phyloP scores from a whole-genome alignment of 177 flowering plant species.

The Vitis hybrid region DNA sequence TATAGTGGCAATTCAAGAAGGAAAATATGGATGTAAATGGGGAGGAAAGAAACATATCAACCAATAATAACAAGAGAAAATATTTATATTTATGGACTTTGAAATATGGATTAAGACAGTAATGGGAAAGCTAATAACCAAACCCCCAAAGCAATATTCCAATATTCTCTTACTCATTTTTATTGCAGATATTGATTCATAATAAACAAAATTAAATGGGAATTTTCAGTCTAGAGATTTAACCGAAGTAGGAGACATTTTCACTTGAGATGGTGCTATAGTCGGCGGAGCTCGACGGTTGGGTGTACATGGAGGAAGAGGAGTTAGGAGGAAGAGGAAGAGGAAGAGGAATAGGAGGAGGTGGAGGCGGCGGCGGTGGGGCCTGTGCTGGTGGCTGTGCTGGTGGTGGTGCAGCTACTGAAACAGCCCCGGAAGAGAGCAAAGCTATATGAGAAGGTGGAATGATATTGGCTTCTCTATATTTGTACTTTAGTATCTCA shows the following conservation, averaged over 20 bases:
- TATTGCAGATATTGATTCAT: neutral
- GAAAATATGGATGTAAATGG: neutral
- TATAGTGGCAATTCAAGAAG: neutral
- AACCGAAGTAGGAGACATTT: conserved; percentile 55
- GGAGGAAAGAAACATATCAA: conserved; percentile 11
- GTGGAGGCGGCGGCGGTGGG: conserved; percentile 30
- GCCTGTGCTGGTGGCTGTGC: conserved; percentile 29
- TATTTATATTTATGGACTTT: neutral
- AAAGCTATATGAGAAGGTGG: conserved; percentile 38
- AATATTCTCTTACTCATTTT: neutral
- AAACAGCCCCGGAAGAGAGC: conserved; percentile 41
- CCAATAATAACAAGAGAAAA: conserved; percentile 4
- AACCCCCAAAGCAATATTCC: neutral
- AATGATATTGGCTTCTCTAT: conserved; percentile 42
- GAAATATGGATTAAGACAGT: neutral
- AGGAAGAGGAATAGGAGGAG: conserved; percentile 31
- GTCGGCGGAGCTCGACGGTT: conserved; percentile 37
- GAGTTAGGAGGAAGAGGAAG: conserved; percentile 30
- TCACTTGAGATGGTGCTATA: conserved; percentile 59
- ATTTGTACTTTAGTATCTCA: conserved; percentile 72
- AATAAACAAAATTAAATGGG: conserved; percentile 6
- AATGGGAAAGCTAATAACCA: neutral
- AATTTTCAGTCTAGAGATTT: conserved; percentile 22
- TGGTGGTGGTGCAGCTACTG: conserved; percentile 46
- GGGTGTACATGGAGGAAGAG: conserved; percentile 50